phyloP scores from a whole-genome alignment of 495 filamentous ascomycete genomes.

The Poronia punctata region DNA sequence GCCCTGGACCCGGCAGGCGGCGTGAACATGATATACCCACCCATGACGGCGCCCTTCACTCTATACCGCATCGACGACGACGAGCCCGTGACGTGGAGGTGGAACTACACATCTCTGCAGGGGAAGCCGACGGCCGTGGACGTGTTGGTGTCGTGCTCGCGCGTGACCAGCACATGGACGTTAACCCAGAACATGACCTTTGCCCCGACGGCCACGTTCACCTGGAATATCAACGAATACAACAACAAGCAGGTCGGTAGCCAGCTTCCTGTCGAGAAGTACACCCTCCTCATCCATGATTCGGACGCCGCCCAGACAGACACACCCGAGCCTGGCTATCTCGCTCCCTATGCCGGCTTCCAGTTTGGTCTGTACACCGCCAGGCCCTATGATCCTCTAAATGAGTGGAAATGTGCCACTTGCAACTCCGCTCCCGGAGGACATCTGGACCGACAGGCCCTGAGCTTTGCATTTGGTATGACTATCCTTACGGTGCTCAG shows the following conservation, averaged over 20 bases:
- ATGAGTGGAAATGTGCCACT: constrained; percentile 56
- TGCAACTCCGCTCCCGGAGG: constrained; percentile 65
- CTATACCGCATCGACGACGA: constrained; percentile 86
- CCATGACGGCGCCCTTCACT: constrained; percentile 46
- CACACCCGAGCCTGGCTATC: constrained; percentile 61
- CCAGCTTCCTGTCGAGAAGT: constrained; percentile 63
- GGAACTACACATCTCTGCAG: constrained; percentile 90
- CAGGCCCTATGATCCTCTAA: constrained; percentile 56
- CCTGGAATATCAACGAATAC: constrained; percentile 77
- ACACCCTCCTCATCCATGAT: constrained; percentile 82
- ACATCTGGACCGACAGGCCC: constrained; percentile 52
- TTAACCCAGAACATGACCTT: constrained; percentile 50
- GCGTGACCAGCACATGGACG: constrained; percentile 37
- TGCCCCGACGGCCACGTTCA: constrained; percentile 32
- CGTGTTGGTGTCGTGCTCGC: constrained; percentile 69
- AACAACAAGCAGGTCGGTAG: constrained; percentile 50
- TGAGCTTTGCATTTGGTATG: constrained; percentile 73
- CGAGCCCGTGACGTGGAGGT: constrained; percentile 75
- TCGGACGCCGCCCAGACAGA: constrained; percentile 55
- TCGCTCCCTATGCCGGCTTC: constrained; percentile 56
- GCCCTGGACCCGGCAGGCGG: constrained; percentile 60
- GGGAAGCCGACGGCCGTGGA: constrained; percentile 73
- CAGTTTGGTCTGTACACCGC: constrained; percentile 77
- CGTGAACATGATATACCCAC: constrained; percentile 76
- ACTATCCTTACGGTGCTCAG: constrained; percentile 66